Base-by-base conservation (phyloP, 2,329 filamentous ascomycete genomes). In the Trichoderma atroviride region DNA sequence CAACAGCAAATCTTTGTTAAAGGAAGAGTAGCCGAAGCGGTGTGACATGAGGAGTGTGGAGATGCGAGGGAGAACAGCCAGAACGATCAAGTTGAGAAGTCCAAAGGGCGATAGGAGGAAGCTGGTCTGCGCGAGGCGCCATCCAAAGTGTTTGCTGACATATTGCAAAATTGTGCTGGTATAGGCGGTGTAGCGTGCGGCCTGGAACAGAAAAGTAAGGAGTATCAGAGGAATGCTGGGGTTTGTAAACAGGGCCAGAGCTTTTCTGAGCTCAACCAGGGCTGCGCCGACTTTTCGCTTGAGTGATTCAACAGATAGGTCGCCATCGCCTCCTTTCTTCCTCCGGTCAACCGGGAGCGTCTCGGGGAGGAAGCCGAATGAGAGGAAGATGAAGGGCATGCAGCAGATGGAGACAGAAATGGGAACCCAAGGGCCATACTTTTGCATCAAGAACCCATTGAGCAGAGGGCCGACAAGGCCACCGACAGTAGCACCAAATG, bases 81-180 rank as follows among this genome's bases (percentile, higher is more conserved):
- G 77, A 37, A 82, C 72, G 43, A 76, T 63, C 40, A 84, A 75
- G 55, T 80, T 79, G 35, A 82, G 75, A 4, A 84, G 59, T 24
- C 82, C 81, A 4, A 81, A 70, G 0, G 81, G 79, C 1, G 82
- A 82, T 9, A 83, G 75, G 35, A 83, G 75, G 67, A 82, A 77
- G 68, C 79, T 82, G 0, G 78, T 80, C 67, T 83, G 76, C 22
- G 79, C 81, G 33, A 84, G 76, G 24, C 74, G 78, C 82, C 82
- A 83, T 60, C 77, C 77, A 57, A 83, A 84, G 69, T 82, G 75
- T 68, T 81, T 83, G 78, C 80, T 82, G 66, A 84, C 73, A 52
- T 81, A 82, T 73, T 83, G 82, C 5, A 78, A 74, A 35, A 83
- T 73, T 0, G 77, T 81, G 7, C 73, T 74, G 14, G 77, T 76